phyloP scores from a whole-genome alignment of 2,329 filamentous ascomycete genomes.

The Fusarium sp. region DNA sequence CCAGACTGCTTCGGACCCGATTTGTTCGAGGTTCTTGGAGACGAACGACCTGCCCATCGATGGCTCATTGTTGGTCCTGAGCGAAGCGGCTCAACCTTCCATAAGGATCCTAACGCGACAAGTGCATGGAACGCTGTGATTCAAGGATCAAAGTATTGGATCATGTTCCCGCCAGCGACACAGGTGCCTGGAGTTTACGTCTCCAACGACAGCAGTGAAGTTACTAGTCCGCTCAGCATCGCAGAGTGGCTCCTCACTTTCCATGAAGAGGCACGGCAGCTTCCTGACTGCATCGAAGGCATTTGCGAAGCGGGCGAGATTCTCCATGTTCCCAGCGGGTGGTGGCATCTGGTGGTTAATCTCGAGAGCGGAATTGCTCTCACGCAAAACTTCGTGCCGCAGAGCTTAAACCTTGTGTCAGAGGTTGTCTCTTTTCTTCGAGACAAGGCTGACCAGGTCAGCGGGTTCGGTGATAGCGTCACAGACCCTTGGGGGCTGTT shows the following conservation, averaged over 20 bases:
- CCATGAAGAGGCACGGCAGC: slow-evolving; percentile 82
- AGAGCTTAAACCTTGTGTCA: slow-evolving; percentile 69
- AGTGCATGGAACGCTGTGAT: slow-evolving; percentile 96
- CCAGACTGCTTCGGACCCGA: slow-evolving; percentile 90
- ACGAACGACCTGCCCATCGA: slow-evolving; percentile 85
- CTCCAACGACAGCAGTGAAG: slow-evolving; percentile 89
- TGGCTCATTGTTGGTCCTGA: slow-evolving; percentile 94
- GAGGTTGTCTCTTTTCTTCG: slow-evolving; percentile 84
- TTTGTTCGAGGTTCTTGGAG: slow-evolving; percentile 82
- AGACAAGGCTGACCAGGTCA: slow-evolving; percentile 87
- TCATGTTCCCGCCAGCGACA: slow-evolving; percentile 90
- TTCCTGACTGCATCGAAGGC: slow-evolving; percentile 84
- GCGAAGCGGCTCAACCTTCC: slow-evolving; percentile 91
- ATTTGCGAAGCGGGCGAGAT: slow-evolving; percentile 88
- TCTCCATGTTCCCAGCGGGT: slow-evolving; percentile 91
- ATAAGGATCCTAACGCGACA: slow-evolving; percentile 82
- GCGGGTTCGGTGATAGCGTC: slow-evolving; percentile 82
- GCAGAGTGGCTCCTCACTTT: slow-evolving; percentile 96
- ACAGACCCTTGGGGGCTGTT: slow-evolving; percentile 82
- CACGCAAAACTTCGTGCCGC: slow-evolving; percentile 95
- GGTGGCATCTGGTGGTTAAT: slow-evolving; percentile 98
- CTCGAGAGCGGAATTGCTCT: slow-evolving; percentile 86
- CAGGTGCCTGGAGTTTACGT: slow-evolving; percentile 91
- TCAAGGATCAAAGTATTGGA: slow-evolving; percentile 94
- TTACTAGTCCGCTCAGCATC: slow-evolving; percentile 93